Evolutionary conservation across 257 asterid genomes (phyloP).

Genomic region (Penstemon davidsonii): DNA sequence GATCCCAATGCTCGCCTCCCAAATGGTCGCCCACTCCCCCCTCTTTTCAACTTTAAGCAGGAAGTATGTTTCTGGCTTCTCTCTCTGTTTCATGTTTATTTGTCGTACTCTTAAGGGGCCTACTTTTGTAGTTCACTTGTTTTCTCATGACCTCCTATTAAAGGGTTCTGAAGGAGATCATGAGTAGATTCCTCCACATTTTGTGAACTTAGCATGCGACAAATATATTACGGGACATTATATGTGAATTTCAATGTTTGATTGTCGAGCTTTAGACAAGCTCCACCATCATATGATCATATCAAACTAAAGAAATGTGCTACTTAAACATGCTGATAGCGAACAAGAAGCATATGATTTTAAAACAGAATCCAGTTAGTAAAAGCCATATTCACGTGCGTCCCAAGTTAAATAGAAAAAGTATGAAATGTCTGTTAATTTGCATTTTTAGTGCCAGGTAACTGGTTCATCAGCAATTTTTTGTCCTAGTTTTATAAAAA

Average conservation of each 20-base stretch:
- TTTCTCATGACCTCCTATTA: not conserved
- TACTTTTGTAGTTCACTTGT: not conserved
- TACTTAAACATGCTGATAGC: not conserved
- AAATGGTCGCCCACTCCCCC: slow-evolving; percentile 76
- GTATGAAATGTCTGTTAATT: not conserved
- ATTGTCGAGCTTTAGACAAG: not conserved
- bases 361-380: not conserved
- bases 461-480: too few relatives aligned
- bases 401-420: not conserved
- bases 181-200: not conserved
- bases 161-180: not conserved
- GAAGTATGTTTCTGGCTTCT: slow-evolving; percentile 48
- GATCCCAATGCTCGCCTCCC: slow-evolving; percentile 79
- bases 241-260: not conserved
- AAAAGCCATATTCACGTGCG: not conserved
- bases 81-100: not conserved
- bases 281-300: not conserved
- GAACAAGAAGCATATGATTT: not conserved
- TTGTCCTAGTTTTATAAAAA: too few relatives aligned
- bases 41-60: slow-evolving; percentile 77
- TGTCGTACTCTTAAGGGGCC: not conserved
- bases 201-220: too few relatives aligned
- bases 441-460: too few relatives aligned
- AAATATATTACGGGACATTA: not conserved
- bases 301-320: not conserved